Evolutionary conservation across 768 basidiomycete genomes (phyloP).

Genomic region (Boletus insuetus): DNA sequence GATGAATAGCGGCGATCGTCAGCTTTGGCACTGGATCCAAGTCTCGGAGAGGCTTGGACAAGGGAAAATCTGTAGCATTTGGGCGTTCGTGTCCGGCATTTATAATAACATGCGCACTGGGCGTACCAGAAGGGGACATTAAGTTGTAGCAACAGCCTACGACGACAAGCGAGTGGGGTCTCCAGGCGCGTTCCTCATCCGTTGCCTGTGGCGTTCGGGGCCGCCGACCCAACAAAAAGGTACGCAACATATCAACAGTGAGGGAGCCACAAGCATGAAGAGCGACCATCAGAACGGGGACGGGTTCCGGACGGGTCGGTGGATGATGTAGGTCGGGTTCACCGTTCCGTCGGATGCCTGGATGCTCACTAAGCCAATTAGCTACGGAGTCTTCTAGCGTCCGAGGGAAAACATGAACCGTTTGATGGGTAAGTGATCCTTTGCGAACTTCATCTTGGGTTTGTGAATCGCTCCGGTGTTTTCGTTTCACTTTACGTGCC

Average conservation of each 20-base stretch:
- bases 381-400: conserved; percentile 46
- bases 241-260: conserved; percentile 62
- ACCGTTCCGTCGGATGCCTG: background rate
- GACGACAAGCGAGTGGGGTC: conserved; percentile 49
- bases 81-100: conserved; percentile 1
- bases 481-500: conserved; percentile 15
- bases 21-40: conserved; percentile 21
- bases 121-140: conserved; percentile 48
- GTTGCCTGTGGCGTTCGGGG: conserved; percentile 4
- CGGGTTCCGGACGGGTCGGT: conserved; percentile 2
- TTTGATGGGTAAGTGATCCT: conserved; percentile 52
- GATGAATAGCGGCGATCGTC: conserved; percentile 49
- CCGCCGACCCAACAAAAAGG: conserved; percentile 37
- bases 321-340: background rate
- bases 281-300: conserved; percentile 60
- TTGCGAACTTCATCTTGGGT: background rate
- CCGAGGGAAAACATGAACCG: conserved; percentile 49
- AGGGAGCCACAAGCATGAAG: conserved; percentile 78
- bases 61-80: conserved; percentile 49
- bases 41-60: conserved; percentile 35
- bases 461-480: conserved; percentile 2
- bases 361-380: conserved; percentile 46
- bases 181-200: conserved; percentile 38
- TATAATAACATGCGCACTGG: background rate
- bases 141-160: conserved; percentile 84